These are phyloP conservation scores for Tremellales sp. DNA, from an alignment of 1,284 basidiomycete species.

Conservation along the genomic window DNA sequence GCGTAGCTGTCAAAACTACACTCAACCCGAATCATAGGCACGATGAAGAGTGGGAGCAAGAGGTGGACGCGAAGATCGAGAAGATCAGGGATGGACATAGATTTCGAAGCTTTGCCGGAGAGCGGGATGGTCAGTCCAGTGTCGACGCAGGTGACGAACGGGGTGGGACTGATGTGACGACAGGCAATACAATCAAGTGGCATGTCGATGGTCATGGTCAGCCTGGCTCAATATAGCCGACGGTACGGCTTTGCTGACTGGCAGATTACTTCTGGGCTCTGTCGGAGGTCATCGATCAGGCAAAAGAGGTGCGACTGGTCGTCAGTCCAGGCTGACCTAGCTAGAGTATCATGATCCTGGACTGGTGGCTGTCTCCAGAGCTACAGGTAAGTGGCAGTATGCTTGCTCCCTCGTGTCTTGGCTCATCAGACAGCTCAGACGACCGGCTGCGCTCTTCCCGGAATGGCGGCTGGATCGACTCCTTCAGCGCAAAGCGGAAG, in stretches of 20 bases:
- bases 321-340: conserved; percentile 1
- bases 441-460: conserved; percentile 74
- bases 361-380: conserved; percentile 85
- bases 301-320: conserved; percentile 35
- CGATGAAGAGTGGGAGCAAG: conserved; percentile 62
- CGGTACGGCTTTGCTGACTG: neutral
- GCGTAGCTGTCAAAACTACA: conserved; percentile 37
- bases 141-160: neutral
- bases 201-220: conserved; percentile 76
- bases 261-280: conserved; percentile 84
- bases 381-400: conserved; percentile 54
- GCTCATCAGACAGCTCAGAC: conserved; percentile 57
- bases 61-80: conserved; percentile 60
- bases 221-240: conserved; percentile 3
- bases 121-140: conserved; percentile 38
- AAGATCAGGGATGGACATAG: conserved; percentile 75
- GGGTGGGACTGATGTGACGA: conserved; percentile 47
- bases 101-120: conserved; percentile 75
- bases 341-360: conserved; percentile 65
- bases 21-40: conserved; percentile 59
- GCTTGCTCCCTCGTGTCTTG: neutral
- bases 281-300: conserved; percentile 73
- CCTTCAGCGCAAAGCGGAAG: conserved; percentile 76
- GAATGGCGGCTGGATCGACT: conserved; percentile 83
- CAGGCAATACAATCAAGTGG: conserved; percentile 76